Evolutionary conservation across 805 yeast genomes (phyloP).

Genomic region (Teunomyces kruisii): DNA sequence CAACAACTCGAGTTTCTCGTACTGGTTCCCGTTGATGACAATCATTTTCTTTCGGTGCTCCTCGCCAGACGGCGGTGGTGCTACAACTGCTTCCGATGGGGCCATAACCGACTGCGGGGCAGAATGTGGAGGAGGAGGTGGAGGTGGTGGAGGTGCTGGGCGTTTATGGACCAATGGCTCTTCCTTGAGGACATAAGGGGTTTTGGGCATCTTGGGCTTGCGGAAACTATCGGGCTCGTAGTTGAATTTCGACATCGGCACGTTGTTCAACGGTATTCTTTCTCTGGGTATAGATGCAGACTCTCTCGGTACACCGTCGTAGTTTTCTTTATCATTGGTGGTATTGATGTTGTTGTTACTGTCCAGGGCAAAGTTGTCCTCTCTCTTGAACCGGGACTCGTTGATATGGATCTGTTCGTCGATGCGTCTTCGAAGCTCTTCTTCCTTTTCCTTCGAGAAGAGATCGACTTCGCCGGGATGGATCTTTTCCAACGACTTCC

Average conservation of each 20-base stretch:
- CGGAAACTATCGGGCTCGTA: slow-evolving; percentile 25
- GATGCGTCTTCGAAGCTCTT: slow-evolving; percentile 23
- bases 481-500: neutral
- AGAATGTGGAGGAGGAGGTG: neutral
- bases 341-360: too few relatives aligned
- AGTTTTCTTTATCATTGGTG: too few relatives aligned
- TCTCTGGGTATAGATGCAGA: neutral
- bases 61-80: slow-evolving; percentile 11
- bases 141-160: slow-evolving; percentile 4
- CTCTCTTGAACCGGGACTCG: neutral
- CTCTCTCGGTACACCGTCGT: neutral
- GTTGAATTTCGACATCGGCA: slow-evolving; percentile 16
- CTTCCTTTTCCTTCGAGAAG: slow-evolving; percentile 19
- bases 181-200: neutral
- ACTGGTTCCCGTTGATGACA: slow-evolving; percentile 55
- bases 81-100: neutral
- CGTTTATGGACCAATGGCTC: neutral
- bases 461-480: neutral
- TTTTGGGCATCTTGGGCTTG: slow-evolving; percentile 31
- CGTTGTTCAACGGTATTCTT: slow-evolving; percentile 19
- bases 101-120: neutral
- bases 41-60: slow-evolving; percentile 27
- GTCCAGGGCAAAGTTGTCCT: slow-evolving; percentile 5
- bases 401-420: slow-evolving; percentile 22
- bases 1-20: slow-evolving; percentile 71